Base-by-base conservation (phyloP, 2,329 filamentous ascomycete genomes). In the Phaeosphaeria sp. region DNA sequence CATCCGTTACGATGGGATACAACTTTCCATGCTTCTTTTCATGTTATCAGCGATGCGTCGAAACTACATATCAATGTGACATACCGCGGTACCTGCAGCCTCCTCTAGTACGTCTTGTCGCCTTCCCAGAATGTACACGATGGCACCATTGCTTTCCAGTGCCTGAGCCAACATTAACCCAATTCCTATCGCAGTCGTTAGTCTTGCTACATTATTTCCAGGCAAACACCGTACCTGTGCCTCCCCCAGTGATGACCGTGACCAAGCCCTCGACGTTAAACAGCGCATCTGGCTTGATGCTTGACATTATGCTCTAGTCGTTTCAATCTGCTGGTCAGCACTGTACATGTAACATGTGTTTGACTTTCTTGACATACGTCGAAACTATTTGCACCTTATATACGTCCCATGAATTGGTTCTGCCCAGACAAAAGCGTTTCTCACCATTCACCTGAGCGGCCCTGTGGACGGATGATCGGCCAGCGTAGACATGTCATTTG, bases 81-180 rank as follows among this genome's bases (percentile, higher is more conserved):
- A 21, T 53, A 57, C 55, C 3, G 55, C 50, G 17, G 55, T 57
- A 17, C 40, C 46, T 6, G 55, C 50, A 39, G 55, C 55, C 25
- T 52, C 58, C 46, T 56, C 49, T 11, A 69, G 54, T 5, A 59
- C 59, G 7, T 67, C 63, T n/a, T 54, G 30, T 36, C 63, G 59
- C 20, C 63, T 57, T 18, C 66, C 66, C 2, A 69, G 50, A 27
- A 68, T 64, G 43, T 67, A 68, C 18, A 69, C 65, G 48, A 61
- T 64, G n/a, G 55, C 55, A 25, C 60, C 63, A 36, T 69, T 67
- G 21, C 56, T 49, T 25, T 64, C 66, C 2, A 67, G 60, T 6
- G 66, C 56, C 57, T 63, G 61, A 4, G 64, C 59, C 30, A 67
- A 55, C 62, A 67, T 68, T 17, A 61, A 44, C 7, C 66, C 66